Conservation (phyloP, 805 yeast species). For the Cyberlindnera xylosilytica region DNA sequence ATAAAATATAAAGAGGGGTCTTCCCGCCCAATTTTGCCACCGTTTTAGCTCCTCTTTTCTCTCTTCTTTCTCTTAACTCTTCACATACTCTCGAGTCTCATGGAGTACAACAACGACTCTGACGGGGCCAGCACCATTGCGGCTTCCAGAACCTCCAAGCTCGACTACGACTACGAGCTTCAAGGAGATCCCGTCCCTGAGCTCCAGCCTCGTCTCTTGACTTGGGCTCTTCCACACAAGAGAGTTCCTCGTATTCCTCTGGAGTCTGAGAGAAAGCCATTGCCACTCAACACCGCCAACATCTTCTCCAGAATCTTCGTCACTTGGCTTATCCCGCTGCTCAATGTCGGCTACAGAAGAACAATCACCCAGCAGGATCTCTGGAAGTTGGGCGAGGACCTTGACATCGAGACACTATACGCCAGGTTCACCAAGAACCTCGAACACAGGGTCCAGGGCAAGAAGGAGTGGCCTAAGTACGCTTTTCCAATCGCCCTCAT, state of each 20-base stretch:
- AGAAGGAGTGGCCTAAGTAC: slow-evolving; percentile 18
- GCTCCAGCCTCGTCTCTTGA: slow-evolving; percentile 5
- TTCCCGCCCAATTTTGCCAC: no score
- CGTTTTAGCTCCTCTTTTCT: no score
- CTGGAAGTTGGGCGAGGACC: slow-evolving; percentile 39
- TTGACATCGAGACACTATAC: slow-evolving; percentile 29
- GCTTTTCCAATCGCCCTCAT: slow-evolving; percentile 33
- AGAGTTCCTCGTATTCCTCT: slow-evolving; percentile 47
- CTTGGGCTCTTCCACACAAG: slow-evolving; percentile 1
- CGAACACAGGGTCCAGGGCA: slow-evolving; percentile 29
- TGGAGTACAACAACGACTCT: no score
- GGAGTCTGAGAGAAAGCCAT: slow-evolving; percentile 41
- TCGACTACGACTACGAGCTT: slow-evolving; percentile 3
- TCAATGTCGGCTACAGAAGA: slow-evolving; percentile 64
- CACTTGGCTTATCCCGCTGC: slow-evolving; percentile 63
- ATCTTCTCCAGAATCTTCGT: slow-evolving; percentile 42
- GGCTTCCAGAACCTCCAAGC: neutral
- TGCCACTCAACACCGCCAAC: slow-evolving; percentile 39
- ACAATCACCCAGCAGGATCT: slow-evolving; percentile 63
- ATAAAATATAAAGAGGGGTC: no score
- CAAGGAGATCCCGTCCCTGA: slow-evolving; percentile 3
- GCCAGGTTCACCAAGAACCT: slow-evolving; percentile 31
- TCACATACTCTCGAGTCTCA: no score
- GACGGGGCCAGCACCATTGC: neutral
- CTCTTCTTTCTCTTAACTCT: no score